Conservation (phyloP, 768 basidiomycete species). For the Pleurotus eryngii region DNA sequence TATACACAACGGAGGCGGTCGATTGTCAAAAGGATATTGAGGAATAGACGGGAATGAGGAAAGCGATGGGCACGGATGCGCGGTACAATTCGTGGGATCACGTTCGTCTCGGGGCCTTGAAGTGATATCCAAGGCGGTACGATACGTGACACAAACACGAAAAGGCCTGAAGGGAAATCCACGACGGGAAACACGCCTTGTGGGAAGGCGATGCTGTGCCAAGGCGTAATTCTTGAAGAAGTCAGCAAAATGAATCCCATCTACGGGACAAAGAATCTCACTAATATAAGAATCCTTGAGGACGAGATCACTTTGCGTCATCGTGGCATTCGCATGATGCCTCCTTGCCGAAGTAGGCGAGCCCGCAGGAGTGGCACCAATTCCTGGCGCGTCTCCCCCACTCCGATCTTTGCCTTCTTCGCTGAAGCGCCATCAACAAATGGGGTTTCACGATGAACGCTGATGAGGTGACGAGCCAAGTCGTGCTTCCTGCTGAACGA, state of each 20-base stretch:
- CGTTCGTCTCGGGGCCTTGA: slow-evolving; percentile 62
- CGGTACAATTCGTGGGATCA: slow-evolving; percentile 31
- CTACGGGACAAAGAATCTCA: slow-evolving; percentile 1
- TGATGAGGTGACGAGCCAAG: slow-evolving; percentile 82
- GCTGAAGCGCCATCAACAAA: slow-evolving; percentile 36
- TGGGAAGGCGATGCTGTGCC: not conserved
- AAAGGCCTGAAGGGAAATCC: slow-evolving; percentile 37
- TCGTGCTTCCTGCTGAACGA: slow-evolving; percentile 96
- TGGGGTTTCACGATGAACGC: slow-evolving; percentile 75
- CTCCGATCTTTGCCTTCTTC: slow-evolving; percentile 58
- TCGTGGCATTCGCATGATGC: slow-evolving; percentile 60
- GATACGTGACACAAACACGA: slow-evolving; percentile 59
- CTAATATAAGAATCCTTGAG: not conserved
- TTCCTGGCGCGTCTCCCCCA: slow-evolving; percentile 57
- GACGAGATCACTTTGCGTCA: slow-evolving; percentile 52
- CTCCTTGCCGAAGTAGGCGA: slow-evolving; percentile 55
- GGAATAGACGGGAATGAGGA: too few species aligned
- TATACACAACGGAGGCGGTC: too few species aligned
- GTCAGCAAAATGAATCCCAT: too few species aligned
- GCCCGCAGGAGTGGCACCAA: slow-evolving; percentile 78
- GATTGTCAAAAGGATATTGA: too few species aligned
- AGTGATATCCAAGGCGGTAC: slow-evolving; percentile 48
- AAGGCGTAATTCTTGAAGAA: too few species aligned
- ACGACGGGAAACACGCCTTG: slow-evolving; percentile 16
- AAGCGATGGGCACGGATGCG: too few species aligned